These are phyloP conservation scores for Radiomyces spectabilis DNA, from an alignment of 192 early-diverging fungal species.

Conservation along the genomic window DNA sequence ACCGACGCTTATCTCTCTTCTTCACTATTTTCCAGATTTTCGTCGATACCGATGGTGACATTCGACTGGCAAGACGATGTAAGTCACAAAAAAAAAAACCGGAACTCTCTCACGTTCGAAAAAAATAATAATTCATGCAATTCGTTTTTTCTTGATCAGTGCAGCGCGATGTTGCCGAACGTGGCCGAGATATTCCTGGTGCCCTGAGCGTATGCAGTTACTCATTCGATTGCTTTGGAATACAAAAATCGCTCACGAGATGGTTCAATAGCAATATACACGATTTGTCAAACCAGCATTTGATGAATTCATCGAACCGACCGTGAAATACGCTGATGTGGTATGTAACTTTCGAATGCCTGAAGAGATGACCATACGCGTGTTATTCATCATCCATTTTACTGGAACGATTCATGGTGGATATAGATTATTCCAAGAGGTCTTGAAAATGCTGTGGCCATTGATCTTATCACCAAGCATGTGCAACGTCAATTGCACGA, in stretches of 20 bases:
- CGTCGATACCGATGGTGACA: constrained; percentile 93
- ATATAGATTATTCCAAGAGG: constrained; percentile 86
- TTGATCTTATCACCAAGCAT: constrained; percentile 88
- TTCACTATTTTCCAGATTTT: constrained; percentile 51
- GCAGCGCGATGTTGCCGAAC: constrained; percentile 83
- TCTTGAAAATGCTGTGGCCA: constrained; percentile 83
- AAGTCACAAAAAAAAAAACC: constrained; percentile 13
- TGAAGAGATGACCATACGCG: not conserved
- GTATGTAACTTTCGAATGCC: constrained; percentile 21
- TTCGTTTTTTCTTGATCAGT: constrained; percentile 33
- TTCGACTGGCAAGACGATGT: constrained; percentile 82
- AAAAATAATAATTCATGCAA: not conserved
- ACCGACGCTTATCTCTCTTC: not conserved
- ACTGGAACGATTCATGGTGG: too few species aligned
- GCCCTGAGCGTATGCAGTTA: constrained; percentile 50
- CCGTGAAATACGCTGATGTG: constrained; percentile 88
- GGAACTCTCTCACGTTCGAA: not conserved
- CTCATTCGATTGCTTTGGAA: not conserved
- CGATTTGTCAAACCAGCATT: constrained; percentile 92
- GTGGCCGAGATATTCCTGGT: constrained; percentile 81
- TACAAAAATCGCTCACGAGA: not conserved
- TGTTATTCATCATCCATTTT: not conserved
- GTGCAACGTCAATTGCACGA: constrained; percentile 78
- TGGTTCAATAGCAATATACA: constrained; percentile 72
- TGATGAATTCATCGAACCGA: constrained; percentile 88